Evolutionary conservation across 129 eudicot species (phyloP), one percentile per base, ranked within the genome.

Genomic region (Rutidosis leptorrhynchoides): DNA sequence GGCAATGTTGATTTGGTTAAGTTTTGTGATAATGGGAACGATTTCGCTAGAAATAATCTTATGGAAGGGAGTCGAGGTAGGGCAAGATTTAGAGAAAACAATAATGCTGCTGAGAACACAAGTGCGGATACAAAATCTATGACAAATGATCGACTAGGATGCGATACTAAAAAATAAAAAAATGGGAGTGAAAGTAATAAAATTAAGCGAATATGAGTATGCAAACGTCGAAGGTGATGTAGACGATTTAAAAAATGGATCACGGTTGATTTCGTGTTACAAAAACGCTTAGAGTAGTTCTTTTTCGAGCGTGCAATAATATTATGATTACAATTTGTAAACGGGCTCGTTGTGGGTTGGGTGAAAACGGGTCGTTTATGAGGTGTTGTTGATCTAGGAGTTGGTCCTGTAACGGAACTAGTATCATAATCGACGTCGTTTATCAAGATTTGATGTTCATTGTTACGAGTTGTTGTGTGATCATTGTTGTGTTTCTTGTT

Each of bases 11-110:
- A 75, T 11, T 82, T 58, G 23, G 95, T 76, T 16, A 57, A 78
- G 45, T 45, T 58, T 5, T 62, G 69, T 10, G 79, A 35, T 4
- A 72, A 45, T 2, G 93, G 92, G 67, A 93, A 81, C 0, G 96
- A 86, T 22, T 89, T 71, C 0, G 90, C 83, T 0, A 93, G 82
- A 66, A 86, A 84, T 23, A 89, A 51, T 8, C 99, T 68, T 20
- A 93, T 86, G 0, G 99, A 85, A 22, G 99, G 99, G 9, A 93
- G 79, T 4, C 95, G 72, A 59, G 96, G 99, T 42, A 93, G 81
- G 0, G 96, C 93, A 1, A 89, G 85, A 72, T 89, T 86, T 4
- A 93, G 83, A n/a, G 99, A 93, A 40, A 89, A 69, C 4, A 92
- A 67, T n/a, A 92, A 78, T 3, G 90, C 91, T 14, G 96, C 91